These are phyloP conservation scores for Brassica juncea DNA, from an alignment of 345 rosid species.

Conservation along the genomic window DNA sequence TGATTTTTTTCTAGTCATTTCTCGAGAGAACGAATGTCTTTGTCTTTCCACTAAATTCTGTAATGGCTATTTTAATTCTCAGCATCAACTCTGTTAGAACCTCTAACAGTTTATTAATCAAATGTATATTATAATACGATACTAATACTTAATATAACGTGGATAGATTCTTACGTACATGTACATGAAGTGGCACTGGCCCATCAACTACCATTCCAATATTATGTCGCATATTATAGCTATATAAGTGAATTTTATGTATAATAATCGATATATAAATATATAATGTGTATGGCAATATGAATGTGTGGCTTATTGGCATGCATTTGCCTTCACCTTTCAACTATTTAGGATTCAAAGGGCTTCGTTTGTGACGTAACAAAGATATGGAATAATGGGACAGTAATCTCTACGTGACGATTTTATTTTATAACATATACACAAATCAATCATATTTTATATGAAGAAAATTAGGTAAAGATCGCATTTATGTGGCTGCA, in stretches of 20 bases:
- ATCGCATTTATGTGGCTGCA: conserved; percentile 24
- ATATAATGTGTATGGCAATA: background rate
- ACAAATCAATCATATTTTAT: conserved; percentile 12
- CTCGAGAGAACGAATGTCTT: background rate
- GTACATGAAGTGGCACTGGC: conserved; percentile 16
- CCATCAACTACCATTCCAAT: conserved; percentile 32
- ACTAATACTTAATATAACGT: background rate
- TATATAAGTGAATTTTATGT: background rate
- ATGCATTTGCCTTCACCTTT: conserved; percentile 29
- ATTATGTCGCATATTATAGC: background rate
- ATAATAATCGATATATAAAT: background rate
- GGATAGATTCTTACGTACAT: conserved; percentile 9
- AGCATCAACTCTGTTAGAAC: conserved; percentile 4
- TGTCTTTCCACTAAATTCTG: background rate
- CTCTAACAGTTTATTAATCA: background rate
- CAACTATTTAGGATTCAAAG: conserved; percentile 40
- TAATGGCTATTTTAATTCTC: background rate
- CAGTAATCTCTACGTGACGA: conserved; percentile 12
- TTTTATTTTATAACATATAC: conserved; percentile 9
- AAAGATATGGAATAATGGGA: conserved; percentile 6
- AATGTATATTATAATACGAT: background rate
- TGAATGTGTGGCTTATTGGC: conserved; percentile 15
- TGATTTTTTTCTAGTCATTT: background rate
- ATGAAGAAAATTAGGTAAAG: conserved; percentile 1
- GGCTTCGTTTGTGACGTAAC: conserved; percentile 35